Evolutionary conservation across 352 stramenopile genomes (phyloP).

Genomic region (Aphanomyces stellatus): DNA sequence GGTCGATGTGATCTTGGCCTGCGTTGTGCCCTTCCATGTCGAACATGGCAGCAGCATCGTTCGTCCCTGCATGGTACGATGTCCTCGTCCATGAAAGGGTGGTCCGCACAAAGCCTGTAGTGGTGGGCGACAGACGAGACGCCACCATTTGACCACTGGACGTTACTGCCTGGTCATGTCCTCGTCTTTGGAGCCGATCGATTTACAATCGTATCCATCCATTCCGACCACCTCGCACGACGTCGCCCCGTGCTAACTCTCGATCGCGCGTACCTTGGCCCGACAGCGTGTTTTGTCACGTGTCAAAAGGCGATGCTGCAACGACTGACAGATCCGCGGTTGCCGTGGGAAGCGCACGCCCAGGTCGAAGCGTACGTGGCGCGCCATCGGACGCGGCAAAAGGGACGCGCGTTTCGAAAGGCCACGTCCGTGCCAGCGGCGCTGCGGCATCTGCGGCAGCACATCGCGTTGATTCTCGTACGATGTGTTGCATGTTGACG

Average conservation of each 20-base stretch:
- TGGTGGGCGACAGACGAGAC: not conserved
- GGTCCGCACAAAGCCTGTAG: too few species aligned
- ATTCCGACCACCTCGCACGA: too few species aligned
- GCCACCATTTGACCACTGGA: not conserved
- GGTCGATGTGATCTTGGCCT: not conserved
- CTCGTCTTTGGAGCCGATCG: not conserved
- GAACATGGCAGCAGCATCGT: not conserved
- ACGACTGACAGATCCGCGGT: not conserved
- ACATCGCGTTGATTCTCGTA: not conserved
- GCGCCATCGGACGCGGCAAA: not conserved
- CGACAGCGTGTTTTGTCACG: not conserved
- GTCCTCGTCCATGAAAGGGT: too few species aligned
- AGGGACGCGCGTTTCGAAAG: not conserved
- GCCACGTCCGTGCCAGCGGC: not conserved
- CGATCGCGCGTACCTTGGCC: not conserved
- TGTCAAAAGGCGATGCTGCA: not conserved
- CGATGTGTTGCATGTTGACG: not conserved
- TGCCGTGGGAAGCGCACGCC: not conserved
- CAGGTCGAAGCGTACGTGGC: not conserved
- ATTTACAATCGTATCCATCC: not conserved
- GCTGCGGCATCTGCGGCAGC: not conserved
- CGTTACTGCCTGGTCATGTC: not conserved
- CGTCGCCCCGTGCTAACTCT: too few species aligned
- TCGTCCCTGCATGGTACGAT: not conserved
- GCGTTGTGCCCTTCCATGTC: not conserved